Conservation (phyloP, 768 basidiomycete genomes). For the Kwoniella sp. region DNA sequence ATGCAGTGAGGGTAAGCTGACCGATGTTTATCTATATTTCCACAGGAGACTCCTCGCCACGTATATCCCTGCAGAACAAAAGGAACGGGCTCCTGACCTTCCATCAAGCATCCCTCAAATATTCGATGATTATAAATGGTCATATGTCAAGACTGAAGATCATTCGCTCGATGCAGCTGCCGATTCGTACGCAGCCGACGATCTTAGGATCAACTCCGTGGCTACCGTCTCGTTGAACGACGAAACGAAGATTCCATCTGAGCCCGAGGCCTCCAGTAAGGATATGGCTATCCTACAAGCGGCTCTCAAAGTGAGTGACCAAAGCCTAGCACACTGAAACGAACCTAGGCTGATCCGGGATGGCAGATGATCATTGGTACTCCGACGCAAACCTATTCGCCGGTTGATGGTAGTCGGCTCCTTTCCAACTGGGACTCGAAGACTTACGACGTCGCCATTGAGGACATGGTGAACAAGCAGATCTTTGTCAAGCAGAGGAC, state of each 20-base stretch:
- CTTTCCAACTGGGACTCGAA: slow-evolving; percentile 7
- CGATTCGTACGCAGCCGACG: slow-evolving; percentile 16
- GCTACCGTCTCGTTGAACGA: slow-evolving; percentile 8
- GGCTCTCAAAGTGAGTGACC: slow-evolving; percentile 15
- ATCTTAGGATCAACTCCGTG: slow-evolving; percentile 10
- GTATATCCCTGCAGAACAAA: slow-evolving; percentile 21
- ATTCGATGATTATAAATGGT: slow-evolving; percentile 18
- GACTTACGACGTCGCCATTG: slow-evolving; percentile 58
- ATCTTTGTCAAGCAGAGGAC: slow-evolving; percentile 60
- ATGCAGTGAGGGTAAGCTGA: slow-evolving; percentile 66
- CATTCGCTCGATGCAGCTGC: slow-evolving; percentile 14
- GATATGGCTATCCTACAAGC: slow-evolving; percentile 17
- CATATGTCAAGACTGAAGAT: slow-evolving; percentile 14
- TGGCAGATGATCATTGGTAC: slow-evolving; percentile 75
- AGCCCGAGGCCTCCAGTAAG: not conserved
- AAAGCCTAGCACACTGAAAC: slow-evolving; percentile 61
- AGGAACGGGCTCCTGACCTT: slow-evolving; percentile 30
- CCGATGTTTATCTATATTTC: slow-evolving; percentile 40
- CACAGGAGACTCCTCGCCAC: slow-evolving; percentile 17
- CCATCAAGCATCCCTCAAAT: slow-evolving; percentile 22
- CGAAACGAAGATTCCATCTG: not conserved
- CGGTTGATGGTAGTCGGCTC: slow-evolving; percentile 6
- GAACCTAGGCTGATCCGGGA: slow-evolving; percentile 55
- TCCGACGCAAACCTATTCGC: slow-evolving; percentile 57
- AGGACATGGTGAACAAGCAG: slow-evolving; percentile 66